A percentile compares a stretch with the other conserved stretches of the same genome.
Conservation (phyloP, 1,284 basidiomycete genomes). For the Moesziomyces antarcticus region DNA sequence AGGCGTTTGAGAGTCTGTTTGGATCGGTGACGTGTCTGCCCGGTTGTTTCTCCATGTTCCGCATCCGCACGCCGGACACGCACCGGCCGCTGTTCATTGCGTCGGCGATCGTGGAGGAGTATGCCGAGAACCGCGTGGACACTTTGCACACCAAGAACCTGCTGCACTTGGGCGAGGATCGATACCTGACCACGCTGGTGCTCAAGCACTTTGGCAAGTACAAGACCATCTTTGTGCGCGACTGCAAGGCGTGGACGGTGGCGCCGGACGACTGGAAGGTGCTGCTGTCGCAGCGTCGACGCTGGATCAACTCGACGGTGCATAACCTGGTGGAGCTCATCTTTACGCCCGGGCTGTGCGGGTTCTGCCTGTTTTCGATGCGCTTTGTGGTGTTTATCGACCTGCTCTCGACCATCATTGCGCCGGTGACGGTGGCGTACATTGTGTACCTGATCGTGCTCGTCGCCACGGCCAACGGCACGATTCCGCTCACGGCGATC, state of each 20-base stretch:
- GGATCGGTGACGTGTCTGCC: conserved; percentile 98
- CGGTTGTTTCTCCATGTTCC: conserved; percentile 70
- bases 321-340: conserved; percentile 95
- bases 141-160: conserved; percentile 90
- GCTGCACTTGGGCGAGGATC: conserved; percentile 96
- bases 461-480: conserved; percentile 54
- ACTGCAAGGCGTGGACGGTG: conserved; percentile 79
- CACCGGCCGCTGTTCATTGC: conserved; percentile 71
- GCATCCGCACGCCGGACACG: conserved; percentile 65
- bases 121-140: conserved; percentile 94
- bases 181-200: conserved; percentile 92
- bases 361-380: conserved; percentile 94
- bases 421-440: conserved; percentile 87
- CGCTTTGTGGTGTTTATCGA: conserved; percentile 97
- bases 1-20: conserved; percentile 96
- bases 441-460: conserved; percentile 72
- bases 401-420: conserved; percentile 79
- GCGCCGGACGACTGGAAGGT: conserved; percentile 84
- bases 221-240: conserved; percentile 93
- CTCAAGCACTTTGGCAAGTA: conserved; percentile 74
- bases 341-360: conserved; percentile 91
- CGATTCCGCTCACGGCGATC: conserved; percentile 74
- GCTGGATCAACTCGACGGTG: conserved; percentile 99
- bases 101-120: conserved; percentile 88
- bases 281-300: conserved; percentile 93